Evolutionary conservation across 2,329 filamentous ascomycete genomes (phyloP).

Genomic region (Ascochyta viciae-villosae): DNA sequence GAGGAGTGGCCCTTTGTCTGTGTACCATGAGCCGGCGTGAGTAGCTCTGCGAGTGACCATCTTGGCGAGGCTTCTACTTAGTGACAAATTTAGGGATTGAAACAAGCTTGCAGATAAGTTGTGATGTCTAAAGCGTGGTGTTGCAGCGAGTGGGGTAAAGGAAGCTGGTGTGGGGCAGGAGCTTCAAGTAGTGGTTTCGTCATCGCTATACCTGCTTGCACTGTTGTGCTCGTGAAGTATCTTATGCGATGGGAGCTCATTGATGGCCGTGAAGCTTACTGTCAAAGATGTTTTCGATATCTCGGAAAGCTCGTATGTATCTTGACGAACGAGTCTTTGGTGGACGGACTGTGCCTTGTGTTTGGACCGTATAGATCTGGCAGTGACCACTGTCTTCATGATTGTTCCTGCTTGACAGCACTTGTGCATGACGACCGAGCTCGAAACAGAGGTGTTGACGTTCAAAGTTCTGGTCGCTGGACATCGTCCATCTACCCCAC

Average conservation of each 20-base stretch:
- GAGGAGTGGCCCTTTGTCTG: slow-evolving; percentile 65
- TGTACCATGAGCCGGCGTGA: slow-evolving; percentile 92
- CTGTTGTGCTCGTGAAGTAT: background rate
- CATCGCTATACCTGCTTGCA: background rate
- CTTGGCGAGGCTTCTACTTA: background rate
- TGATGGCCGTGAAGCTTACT: background rate
- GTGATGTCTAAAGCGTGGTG: background rate
- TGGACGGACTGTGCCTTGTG: background rate
- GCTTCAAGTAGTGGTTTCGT: slow-evolving; percentile 15
- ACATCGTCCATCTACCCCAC: slow-evolving; percentile 15
- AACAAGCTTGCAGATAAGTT: background rate
- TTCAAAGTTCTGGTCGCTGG: background rate
- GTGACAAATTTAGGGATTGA: background rate
- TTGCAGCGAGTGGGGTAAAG: slow-evolving; percentile 15
- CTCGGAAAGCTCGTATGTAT: background rate
- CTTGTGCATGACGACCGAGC: background rate
- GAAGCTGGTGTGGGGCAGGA: slow-evolving; percentile 27
- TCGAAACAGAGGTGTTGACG: background rate
- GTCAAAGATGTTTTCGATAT: background rate
- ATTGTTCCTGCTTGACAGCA: background rate
- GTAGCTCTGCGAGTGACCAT: slow-evolving; percentile 63
- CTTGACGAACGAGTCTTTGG: background rate
- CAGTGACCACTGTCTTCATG: no score
- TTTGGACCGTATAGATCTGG: background rate
- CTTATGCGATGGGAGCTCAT: background rate